These are phyloP conservation scores for Acacia melanoxylon DNA, from an alignment of 306 rosid species.

Conservation along the genomic window DNA sequence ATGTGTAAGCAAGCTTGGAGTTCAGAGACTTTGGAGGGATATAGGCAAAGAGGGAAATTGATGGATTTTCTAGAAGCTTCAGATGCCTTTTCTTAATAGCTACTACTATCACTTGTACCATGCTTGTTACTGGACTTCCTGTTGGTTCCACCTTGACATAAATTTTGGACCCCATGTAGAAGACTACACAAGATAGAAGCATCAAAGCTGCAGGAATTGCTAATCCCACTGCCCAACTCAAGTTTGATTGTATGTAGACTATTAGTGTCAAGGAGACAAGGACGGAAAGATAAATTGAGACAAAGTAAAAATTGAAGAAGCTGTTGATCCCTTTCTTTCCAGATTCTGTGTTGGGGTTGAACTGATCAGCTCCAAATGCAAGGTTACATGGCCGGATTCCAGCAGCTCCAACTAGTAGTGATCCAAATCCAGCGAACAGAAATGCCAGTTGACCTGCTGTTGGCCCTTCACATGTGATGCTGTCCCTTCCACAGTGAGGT, in stretches of 20 bases:
- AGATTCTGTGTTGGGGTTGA: conserved; percentile 55
- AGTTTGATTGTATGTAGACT: conserved; percentile 55
- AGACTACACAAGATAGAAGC: conserved; percentile 48
- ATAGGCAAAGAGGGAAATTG: conserved; percentile 44
- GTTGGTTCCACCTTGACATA: conserved; percentile 56
- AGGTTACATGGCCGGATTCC: conserved; percentile 66
- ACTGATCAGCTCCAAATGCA: conserved; percentile 72
- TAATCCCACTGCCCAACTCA: conserved; percentile 64
- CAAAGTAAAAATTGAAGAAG: conserved; percentile 72
- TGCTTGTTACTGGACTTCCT: conserved; percentile 60
- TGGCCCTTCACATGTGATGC: conserved; percentile 41
- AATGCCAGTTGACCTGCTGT: conserved; percentile 51
- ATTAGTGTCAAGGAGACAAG: conserved; percentile 48
- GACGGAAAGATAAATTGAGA: conserved; percentile 45
- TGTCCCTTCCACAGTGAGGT: conserved; percentile 35
- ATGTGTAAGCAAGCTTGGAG: conserved; percentile 48
- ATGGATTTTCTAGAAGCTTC: conserved; percentile 44
- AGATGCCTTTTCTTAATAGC: conserved; percentile 47
- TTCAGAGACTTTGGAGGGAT: conserved; percentile 45
- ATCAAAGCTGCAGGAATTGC: conserved; percentile 59
- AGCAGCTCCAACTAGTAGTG: conserved; percentile 52
- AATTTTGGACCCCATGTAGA: conserved; percentile 49
- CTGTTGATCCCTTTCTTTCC: conserved; percentile 61
- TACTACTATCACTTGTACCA: conserved; percentile 51
- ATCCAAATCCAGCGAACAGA: conserved; percentile 43